phyloP scores from a whole-genome alignment of 352 stramenopile genomes.

The Phytophthora tubulina region DNA sequence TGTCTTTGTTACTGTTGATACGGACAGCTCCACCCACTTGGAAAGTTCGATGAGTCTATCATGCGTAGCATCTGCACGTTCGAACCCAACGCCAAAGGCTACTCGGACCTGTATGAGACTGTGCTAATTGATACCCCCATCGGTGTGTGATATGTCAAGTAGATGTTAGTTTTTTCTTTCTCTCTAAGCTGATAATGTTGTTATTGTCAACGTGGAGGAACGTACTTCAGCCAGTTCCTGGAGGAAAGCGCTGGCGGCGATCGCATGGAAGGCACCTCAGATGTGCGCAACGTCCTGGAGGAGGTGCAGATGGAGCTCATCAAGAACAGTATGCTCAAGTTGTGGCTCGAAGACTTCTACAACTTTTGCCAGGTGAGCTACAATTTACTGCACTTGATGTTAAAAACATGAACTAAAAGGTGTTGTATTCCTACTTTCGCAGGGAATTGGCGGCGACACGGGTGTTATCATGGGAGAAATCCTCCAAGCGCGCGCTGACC shows the following conservation, averaged over 20 bases:
- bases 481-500: conserved; percentile 95
- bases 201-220: conserved; percentile 62
- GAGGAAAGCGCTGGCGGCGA: conserved; percentile 92
- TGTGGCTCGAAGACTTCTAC: conserved; percentile 96
- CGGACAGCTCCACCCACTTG: conserved; percentile 96
- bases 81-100: conserved; percentile 97
- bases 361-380: conserved; percentile 90
- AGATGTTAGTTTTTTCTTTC: neutral
- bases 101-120: conserved; percentile 99
- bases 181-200: neutral
- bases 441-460: conserved; percentile 97
- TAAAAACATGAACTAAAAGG: conserved; percentile 2
- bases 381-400: neutral
- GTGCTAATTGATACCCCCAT: conserved; percentile 99
- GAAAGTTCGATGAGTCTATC: conserved; percentile 99
- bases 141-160: conserved; percentile 42
- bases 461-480: conserved; percentile 98
- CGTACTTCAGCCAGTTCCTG: conserved; percentile 98
- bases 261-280: conserved; percentile 85
- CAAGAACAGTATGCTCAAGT: conserved; percentile 99
- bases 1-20: conserved; percentile 3
- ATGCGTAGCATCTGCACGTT: conserved; percentile 99
- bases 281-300: conserved; percentile 97
- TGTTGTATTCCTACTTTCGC: conserved; percentile 6
- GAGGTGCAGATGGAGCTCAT: conserved; percentile 99